Conservation (phyloP, 176 grass and related monocot genomes). For the Oryza brachyantha region DNA sequence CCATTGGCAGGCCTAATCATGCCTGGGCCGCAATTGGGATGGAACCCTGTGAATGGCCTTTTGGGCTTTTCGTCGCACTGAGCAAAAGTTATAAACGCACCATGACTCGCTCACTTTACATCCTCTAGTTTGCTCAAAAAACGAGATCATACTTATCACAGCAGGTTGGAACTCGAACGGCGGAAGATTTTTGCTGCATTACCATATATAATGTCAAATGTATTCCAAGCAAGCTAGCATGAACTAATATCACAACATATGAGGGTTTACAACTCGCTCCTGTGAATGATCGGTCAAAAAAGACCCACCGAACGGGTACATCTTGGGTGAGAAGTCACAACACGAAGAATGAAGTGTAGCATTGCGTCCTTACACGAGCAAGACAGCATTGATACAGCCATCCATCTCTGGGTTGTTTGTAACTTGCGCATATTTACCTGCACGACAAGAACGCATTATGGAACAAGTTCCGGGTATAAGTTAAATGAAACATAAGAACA, state of each 20-base stretch:
- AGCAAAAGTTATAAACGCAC: no score
- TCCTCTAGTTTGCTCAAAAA: no score
- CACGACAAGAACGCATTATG: constrained; percentile 27
- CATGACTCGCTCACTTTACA: no score
- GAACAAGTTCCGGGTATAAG: background rate
- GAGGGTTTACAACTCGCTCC: background rate
- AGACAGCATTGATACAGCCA: constrained; percentile 87
- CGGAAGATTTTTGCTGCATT: background rate
- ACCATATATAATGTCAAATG: background rate
- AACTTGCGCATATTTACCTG: constrained; percentile 91
- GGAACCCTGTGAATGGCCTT: no score
- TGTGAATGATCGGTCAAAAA: background rate
- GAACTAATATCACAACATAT: background rate
- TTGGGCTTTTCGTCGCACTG: no score
- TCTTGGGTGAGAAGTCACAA: background rate
- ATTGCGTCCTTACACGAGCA: constrained; percentile 54
- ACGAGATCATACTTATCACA: background rate
- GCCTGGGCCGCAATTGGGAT: no score
- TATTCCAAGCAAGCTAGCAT: background rate
- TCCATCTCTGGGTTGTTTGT: constrained; percentile 94
- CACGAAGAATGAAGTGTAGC: background rate
- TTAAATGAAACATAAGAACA: background rate
- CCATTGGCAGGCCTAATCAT: no score
- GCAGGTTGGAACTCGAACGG: background rate
- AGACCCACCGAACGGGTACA: background rate